These are phyloP conservation scores for Fusarium haematococcum DNA, from an alignment of 2,329 filamentous ascomycete genomes.

Conservation along the genomic window DNA sequence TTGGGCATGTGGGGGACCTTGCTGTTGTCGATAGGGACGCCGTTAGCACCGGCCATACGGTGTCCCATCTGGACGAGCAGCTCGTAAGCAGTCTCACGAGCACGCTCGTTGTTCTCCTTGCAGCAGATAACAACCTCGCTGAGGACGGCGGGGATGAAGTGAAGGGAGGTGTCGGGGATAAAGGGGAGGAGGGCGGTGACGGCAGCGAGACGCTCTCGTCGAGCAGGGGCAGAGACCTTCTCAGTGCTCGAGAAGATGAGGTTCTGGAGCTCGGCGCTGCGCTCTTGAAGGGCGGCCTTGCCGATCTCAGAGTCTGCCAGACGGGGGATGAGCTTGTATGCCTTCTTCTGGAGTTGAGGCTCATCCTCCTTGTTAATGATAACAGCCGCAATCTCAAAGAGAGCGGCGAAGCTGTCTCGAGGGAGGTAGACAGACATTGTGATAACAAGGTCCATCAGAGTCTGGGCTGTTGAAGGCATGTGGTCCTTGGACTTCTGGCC, in stretches of 20 bases:
- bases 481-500: constrained; percentile 71
- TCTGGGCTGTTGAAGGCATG: constrained; percentile 94
- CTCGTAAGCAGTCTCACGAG: constrained; percentile 89
- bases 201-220: constrained; percentile 86
- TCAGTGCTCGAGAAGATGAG: constrained; percentile 83
- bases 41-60: constrained; percentile 75
- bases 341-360: constrained; percentile 97
- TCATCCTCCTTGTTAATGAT: constrained; percentile 86
- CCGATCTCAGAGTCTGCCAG: constrained; percentile 85
- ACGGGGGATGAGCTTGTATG: constrained; percentile 96
- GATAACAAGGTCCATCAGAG: constrained; percentile 95
- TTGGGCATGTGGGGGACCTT: constrained; percentile 89
- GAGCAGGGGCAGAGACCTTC: constrained; percentile 87
- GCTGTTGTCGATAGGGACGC: constrained; percentile 83
- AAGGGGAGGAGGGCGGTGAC: constrained; percentile 84
- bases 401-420: constrained; percentile 81
- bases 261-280: constrained; percentile 83
- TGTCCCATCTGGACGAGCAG: constrained; percentile 89
- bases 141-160: constrained; percentile 92
- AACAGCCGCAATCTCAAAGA: constrained; percentile 88
- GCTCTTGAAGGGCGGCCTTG: constrained; percentile 78
- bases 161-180: constrained; percentile 80
- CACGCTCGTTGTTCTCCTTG: constrained; percentile 98
- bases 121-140: constrained; percentile 96
- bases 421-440: constrained; percentile 96